These are phyloP conservation scores for Leucosporidium yakuticum DNA, from an alignment of 768 basidiomycete genomes.

Conservation along the genomic window DNA sequence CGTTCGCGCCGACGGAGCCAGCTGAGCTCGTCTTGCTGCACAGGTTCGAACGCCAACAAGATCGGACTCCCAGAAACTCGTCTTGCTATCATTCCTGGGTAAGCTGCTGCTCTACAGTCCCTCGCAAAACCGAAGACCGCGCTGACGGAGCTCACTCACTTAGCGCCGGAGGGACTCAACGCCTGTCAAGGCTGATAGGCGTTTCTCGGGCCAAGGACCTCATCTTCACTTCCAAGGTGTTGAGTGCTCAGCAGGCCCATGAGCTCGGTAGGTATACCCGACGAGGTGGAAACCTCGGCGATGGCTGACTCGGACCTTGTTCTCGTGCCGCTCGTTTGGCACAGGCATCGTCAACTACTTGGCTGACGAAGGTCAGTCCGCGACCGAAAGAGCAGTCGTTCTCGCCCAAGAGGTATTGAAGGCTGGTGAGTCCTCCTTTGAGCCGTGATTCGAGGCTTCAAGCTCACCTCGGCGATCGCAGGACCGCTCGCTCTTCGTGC, in stretches of 20 bases:
- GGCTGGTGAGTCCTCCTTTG: neutral
- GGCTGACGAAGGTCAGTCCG: constrained; percentile 5
- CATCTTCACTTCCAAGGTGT: constrained; percentile 69
- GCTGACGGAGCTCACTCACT: neutral
- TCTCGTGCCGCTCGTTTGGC: too few species aligned
- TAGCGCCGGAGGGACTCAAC: constrained; percentile 75
- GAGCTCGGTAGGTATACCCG: constrained; percentile 56
- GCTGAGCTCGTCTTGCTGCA: constrained; percentile 41
- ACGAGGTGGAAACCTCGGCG: neutral
- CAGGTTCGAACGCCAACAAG: constrained; percentile 56
- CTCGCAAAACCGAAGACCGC: neutral
- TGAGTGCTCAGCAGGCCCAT: constrained; percentile 63
- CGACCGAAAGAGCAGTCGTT: constrained; percentile 17
- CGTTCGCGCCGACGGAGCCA: neutral
- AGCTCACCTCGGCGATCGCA: neutral
- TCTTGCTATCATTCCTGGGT: constrained; percentile 76
- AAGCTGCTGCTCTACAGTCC: neutral
- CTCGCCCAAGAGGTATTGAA: constrained; percentile 10
- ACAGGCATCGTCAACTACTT: constrained; percentile 30
- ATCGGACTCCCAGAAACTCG: constrained; percentile 78
- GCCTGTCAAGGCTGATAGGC: constrained; percentile 69
- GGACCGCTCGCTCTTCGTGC: constrained; percentile 32
- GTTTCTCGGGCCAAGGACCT: constrained; percentile 75
- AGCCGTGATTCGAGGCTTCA: too few species aligned
- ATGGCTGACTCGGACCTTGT: neutral